phyloP scores from a whole-genome alignment of 345 rosid species.

The Rhizophora apiculata region DNA sequence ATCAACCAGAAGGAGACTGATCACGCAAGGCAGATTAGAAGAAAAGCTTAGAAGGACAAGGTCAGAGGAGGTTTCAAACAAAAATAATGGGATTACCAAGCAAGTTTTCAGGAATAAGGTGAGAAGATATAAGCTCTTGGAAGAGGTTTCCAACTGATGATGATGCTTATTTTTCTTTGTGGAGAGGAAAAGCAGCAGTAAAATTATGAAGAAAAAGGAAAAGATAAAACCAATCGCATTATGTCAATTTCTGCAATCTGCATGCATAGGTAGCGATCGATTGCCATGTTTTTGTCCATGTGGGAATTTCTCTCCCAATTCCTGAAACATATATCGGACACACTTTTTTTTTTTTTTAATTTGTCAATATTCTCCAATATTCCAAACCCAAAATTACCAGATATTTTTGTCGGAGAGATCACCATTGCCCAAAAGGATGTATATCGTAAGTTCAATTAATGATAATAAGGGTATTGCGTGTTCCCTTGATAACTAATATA shows the following conservation, averaged over 20 bases:
- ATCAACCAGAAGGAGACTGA: conserved; percentile 39
- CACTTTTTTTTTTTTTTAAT: too few relatives aligned
- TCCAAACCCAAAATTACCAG: too few relatives aligned
- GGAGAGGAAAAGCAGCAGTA: background rate
- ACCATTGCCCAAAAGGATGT: too few relatives aligned
- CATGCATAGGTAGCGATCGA: background rate
- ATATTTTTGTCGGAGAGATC: too few relatives aligned
- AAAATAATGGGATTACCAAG: conserved; percentile 18
- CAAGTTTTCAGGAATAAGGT: conserved; percentile 49
- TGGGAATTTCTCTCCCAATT: background rate
- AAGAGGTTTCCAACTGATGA: conserved; percentile 55
- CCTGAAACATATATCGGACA: background rate
- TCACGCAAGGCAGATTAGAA: conserved; percentile 38
- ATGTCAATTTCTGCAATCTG: background rate
- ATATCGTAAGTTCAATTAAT: too few relatives aligned
- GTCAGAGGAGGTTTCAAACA: conserved; percentile 35
- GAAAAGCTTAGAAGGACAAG: conserved; percentile 44
- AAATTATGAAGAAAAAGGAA: background rate
- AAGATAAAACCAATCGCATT: background rate
- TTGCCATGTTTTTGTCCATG: background rate
- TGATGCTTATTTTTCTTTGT: background rate
- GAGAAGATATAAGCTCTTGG: conserved; percentile 62
- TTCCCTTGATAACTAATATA: too few relatives aligned
- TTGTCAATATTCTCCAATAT: too few relatives aligned
- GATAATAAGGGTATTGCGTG: too few relatives aligned